Evolutionary conservation across 306 rosid genomes (phyloP).

Genomic region (Cajanus cajan): DNA sequence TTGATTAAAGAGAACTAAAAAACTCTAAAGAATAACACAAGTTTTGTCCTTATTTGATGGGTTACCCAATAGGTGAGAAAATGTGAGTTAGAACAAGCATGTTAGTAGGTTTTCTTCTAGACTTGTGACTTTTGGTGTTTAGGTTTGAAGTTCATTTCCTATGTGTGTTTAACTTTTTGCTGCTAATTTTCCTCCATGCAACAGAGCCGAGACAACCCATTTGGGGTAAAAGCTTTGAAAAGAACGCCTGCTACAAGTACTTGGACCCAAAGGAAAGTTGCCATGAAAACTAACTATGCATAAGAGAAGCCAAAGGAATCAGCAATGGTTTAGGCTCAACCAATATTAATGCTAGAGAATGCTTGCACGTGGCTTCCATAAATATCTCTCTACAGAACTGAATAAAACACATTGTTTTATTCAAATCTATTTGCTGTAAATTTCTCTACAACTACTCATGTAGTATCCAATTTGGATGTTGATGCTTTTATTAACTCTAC

Average conservation of each 20-base stretch:
- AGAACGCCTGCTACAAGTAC: constrained; percentile 49
- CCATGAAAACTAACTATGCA: neutral
- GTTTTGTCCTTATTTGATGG: neutral
- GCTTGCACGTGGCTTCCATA: neutral
- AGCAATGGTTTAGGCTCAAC: neutral
- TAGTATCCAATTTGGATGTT: neutral
- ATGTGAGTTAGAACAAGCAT: neutral
- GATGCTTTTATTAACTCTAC: neutral
- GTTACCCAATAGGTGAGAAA: neutral
- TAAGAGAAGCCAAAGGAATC: neutral
- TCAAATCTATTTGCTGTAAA: constrained; percentile 10
- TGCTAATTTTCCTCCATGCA: neutral
- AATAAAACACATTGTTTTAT: neutral
- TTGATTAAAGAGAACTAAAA: neutral
- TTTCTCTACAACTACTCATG: neutral
- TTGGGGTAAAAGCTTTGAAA: constrained; percentile 55
- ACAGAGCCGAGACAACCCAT: constrained; percentile 59
- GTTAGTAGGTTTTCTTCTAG: neutral
- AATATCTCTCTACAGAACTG: neutral
- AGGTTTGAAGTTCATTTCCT: neutral
- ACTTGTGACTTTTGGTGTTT: neutral
- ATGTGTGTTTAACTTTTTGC: neutral
- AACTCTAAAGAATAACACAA: neutral
- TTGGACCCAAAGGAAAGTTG: constrained; percentile 21
- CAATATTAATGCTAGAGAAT: neutral